Percentiles rank a stretch among this genome's conserved stretches.
Evolutionary conservation across 805 yeast species (phyloP).

Genomic region (Jamesozyma lodderae): DNA sequence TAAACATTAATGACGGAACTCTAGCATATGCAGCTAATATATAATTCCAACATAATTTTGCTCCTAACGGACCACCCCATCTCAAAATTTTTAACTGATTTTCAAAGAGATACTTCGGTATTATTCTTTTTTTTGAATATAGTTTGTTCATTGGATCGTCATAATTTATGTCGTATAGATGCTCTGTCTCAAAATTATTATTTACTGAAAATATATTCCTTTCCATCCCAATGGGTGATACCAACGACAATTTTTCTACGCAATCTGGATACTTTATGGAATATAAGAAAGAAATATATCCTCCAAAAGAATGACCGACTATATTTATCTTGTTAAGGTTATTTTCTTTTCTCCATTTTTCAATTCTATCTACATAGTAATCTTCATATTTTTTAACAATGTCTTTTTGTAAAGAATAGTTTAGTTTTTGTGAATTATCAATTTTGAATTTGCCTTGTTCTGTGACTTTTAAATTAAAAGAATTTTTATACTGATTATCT

Average conservation of each 20-base stretch:
- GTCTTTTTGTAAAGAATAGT: slow-evolving; percentile 9
- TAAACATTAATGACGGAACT: slow-evolving; percentile 19
- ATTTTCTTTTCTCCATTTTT: slow-evolving; percentile 49
- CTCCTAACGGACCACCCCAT: slow-evolving; percentile 36
- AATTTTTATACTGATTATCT: background rate
- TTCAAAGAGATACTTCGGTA: slow-evolving; percentile 28
- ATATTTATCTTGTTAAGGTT: slow-evolving; percentile 48
- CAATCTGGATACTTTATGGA: slow-evolving; percentile 47
- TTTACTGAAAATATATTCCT: slow-evolving; percentile 52
- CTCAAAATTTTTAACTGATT: slow-evolving; percentile 42
- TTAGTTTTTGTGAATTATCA: background rate
- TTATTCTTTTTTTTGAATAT: slow-evolving; percentile 21
- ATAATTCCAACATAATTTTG: slow-evolving; percentile 30
- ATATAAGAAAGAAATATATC: slow-evolving; percentile 59
- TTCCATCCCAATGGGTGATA: slow-evolving; percentile 77
- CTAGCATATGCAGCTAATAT: slow-evolving; percentile 25
- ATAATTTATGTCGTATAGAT: slow-evolving; percentile 29
- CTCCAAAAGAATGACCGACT: slow-evolving; percentile 76
- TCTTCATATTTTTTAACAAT: slow-evolving; percentile 36
- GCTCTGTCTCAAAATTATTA: slow-evolving; percentile 17
- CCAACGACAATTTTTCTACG: slow-evolving; percentile 47
- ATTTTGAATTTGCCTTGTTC: background rate
- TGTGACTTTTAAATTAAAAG: background rate
- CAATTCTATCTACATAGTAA: slow-evolving; percentile 51
- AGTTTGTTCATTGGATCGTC: slow-evolving; percentile 34